Percentiles rank a stretch among this genome's conserved stretches.
Conservation (phyloP, 306 rosid genomes). For the Calophaca sinica region DNA sequence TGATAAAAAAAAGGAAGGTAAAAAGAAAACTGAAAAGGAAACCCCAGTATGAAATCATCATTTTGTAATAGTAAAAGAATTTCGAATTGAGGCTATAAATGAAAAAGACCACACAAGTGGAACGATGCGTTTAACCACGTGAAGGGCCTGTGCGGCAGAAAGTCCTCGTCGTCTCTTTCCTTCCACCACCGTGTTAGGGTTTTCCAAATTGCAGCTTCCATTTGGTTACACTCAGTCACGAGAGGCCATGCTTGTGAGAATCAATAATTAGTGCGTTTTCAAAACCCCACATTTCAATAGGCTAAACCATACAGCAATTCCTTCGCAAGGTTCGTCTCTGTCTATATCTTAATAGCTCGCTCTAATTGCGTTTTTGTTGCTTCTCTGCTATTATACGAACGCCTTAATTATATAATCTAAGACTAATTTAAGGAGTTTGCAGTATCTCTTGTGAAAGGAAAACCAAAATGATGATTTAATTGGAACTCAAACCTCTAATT, state of each 20-base stretch:
- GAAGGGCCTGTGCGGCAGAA: no score
- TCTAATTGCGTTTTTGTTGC: slow-evolving; percentile 4
- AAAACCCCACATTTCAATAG: slow-evolving; percentile 11
- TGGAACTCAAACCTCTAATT: no score
- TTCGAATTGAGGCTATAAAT: background rate
- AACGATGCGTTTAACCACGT: background rate
- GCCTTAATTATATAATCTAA: no score
- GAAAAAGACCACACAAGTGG: background rate
- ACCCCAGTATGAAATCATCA: background rate
- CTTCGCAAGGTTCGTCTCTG: background rate
- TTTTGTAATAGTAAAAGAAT: no score
- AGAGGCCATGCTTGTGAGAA: background rate
- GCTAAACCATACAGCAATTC: slow-evolving; percentile 12
- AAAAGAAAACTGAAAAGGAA: background rate
- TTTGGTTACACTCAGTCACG: background rate
- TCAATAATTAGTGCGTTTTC: background rate
- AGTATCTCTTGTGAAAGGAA: no score
- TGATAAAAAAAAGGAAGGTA: background rate
- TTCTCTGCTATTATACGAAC: background rate
- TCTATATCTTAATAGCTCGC: background rate
- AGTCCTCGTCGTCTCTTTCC: background rate
- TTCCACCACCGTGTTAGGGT: slow-evolving; percentile 27
- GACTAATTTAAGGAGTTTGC: no score
- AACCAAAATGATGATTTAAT: no score
- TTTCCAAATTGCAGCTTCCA: background rate